These are phyloP conservation scores for Tinospora cordifolia DNA, from an alignment of 164 flowering plant species.

Conservation along the genomic window DNA sequence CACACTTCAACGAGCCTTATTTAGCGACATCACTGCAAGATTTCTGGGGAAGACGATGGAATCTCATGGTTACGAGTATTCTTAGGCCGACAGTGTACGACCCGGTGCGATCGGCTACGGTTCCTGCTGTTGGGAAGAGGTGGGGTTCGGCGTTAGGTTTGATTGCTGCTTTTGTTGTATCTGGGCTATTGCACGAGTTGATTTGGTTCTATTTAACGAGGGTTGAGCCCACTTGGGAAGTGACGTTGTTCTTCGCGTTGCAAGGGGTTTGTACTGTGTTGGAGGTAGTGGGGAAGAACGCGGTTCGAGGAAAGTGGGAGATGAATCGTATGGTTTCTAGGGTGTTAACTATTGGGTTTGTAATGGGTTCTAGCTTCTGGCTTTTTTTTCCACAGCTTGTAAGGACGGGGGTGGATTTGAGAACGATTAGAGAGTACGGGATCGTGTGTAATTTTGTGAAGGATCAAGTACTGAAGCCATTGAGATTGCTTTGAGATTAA, in stretches of 20 bases:
- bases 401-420: background rate
- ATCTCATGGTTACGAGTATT: conserved; percentile 28
- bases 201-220: conserved; percentile 20
- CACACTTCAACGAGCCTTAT: conserved; percentile 45
- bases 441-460: background rate
- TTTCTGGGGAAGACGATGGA: conserved; percentile 43
- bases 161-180: conserved; percentile 24
- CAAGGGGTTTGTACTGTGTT: conserved; percentile 17
- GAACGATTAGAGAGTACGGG: background rate
- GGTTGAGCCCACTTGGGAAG: conserved; percentile 24
- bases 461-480: background rate
- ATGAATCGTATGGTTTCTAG: conserved; percentile 15
- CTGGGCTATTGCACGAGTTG: conserved; percentile 42
- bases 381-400: background rate
- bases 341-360: conserved; percentile 12
- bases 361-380: conserved; percentile 5
- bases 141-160: conserved; percentile 21
- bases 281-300: conserved; percentile 18
- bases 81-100: conserved; percentile 40
- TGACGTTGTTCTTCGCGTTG: conserved; percentile 23
- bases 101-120: conserved; percentile 12
- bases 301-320: background rate
- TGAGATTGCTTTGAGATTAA: too few relatives aligned
- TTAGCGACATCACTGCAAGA: conserved; percentile 46
- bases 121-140: conserved; percentile 13